Evolutionary conservation across 164 flowering plant species (phyloP).

Genomic region (Liquidambar formosana): DNA sequence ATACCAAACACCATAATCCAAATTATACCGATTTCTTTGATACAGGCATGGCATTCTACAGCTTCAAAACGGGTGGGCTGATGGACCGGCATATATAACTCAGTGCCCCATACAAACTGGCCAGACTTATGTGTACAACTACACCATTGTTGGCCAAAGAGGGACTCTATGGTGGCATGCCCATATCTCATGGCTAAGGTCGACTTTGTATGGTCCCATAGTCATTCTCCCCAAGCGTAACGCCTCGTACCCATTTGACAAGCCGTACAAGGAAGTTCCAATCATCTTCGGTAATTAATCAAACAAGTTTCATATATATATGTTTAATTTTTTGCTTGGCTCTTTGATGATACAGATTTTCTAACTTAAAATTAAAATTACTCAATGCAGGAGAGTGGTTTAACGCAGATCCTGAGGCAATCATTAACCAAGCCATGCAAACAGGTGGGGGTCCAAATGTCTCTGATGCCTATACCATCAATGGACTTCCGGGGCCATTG

Average conservation of each 20-base stretch:
- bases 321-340: no score
- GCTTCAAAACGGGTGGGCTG: constrained; percentile 59
- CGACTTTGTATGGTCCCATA: constrained; percentile 61
- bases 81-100: constrained; percentile 66
- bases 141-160: constrained; percentile 57
- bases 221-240: constrained; percentile 59
- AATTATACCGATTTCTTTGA: background rate
- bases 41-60: constrained; percentile 72
- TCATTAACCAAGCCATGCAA: constrained; percentile 56
- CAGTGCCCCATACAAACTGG: constrained; percentile 76
- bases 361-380: no score
- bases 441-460: constrained; percentile 69
- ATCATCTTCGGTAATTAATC: constrained; percentile 51
- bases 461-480: constrained; percentile 77
- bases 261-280: constrained; percentile 65
- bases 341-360: no score
- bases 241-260: constrained; percentile 48
- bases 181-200: constrained; percentile 64
- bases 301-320: no score
- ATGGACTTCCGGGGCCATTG: constrained; percentile 71
- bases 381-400: constrained; percentile 65
- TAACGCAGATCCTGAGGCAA: constrained; percentile 59
- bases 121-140: constrained; percentile 58
- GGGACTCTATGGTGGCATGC: constrained; percentile 67
- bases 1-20: no score